Percentiles rank a stretch among this genome's conserved stretches.
Conservation (phyloP, 2,329 filamentous ascomycete genomes). For the Chalara sp. region DNA sequence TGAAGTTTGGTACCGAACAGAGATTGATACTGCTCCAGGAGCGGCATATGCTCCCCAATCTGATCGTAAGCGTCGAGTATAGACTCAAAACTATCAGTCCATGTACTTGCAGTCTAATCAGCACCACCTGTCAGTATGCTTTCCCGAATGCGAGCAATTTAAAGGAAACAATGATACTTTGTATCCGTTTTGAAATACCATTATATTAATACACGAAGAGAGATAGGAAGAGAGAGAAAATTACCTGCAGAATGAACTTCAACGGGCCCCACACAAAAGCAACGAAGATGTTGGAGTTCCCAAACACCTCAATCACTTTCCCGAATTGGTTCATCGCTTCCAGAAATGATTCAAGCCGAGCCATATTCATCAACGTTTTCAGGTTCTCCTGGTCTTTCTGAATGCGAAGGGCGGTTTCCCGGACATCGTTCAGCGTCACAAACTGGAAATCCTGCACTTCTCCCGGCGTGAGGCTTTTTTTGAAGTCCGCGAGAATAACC, state of each 20-base stretch:
- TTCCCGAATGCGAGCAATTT: not conserved
- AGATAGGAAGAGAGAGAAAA: not conserved
- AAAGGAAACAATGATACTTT: not conserved
- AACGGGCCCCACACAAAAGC: conserved; percentile 32
- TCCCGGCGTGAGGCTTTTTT: conserved; percentile 4
- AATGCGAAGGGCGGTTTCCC: conserved; percentile 15
- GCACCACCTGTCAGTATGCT: not conserved
- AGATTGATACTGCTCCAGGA: conserved; percentile 26
- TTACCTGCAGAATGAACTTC: conserved; percentile 29
- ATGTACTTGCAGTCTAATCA: conserved; percentile 25
- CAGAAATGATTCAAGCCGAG: conserved; percentile 24
- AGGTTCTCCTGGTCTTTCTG: conserved; percentile 23
- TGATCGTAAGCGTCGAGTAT: conserved; percentile 32
- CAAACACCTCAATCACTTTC: conserved; percentile 29
- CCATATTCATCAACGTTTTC: conserved; percentile 23
- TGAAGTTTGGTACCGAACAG: conserved; percentile 24
- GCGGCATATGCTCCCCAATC: conserved; percentile 32
- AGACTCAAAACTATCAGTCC: conserved; percentile 28
- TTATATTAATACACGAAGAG: not conserved
- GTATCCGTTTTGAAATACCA: too few species aligned
- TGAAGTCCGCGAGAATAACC: conserved; percentile 9
- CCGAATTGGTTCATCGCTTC: conserved; percentile 32
- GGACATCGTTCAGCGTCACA: conserved; percentile 17
- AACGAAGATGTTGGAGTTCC: conserved; percentile 25
- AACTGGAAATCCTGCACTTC: conserved; percentile 12